These are phyloP conservation scores for Geoglossum glabrum DNA, from an alignment of 495 filamentous ascomycete species.

Conservation along the genomic window DNA sequence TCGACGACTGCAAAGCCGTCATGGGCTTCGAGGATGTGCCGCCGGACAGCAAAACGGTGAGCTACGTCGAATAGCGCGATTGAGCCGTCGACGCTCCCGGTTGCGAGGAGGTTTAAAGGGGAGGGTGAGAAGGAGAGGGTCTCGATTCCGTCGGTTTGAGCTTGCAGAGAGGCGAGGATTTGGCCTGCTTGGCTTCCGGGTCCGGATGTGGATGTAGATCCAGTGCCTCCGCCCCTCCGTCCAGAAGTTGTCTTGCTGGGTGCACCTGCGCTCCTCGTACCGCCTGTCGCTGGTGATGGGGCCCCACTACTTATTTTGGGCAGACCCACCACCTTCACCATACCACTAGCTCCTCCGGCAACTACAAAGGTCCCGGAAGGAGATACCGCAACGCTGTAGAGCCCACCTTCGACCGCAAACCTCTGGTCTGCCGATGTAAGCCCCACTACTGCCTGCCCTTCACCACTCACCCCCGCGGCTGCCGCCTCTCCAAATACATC, in stretches of 20 bases:
- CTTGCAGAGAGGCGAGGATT: slow-evolving; percentile 50
- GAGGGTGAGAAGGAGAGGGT: slow-evolving; percentile 64
- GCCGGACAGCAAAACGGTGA: slow-evolving; percentile 59
- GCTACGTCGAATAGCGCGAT: slow-evolving; percentile 77
- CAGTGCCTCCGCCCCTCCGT: slow-evolving; percentile 14
- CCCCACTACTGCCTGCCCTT: slow-evolving; percentile 52
- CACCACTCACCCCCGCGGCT: slow-evolving; percentile 48
- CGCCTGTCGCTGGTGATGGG: slow-evolving; percentile 15
- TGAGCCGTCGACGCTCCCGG: slow-evolving; percentile 75
- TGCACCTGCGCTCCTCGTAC: slow-evolving; percentile 21
- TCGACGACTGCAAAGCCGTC: slow-evolving; percentile 72
- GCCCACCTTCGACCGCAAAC: slow-evolving; percentile 76
- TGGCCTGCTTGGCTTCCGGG: slow-evolving; percentile 44
- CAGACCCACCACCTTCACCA: slow-evolving; percentile 64
- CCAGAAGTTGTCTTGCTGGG: slow-evolving; percentile 20
- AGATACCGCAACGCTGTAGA: slow-evolving; percentile 68
- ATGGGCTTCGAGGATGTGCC: slow-evolving; percentile 63
- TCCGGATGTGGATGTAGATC: neutral
- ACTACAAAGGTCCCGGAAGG: slow-evolving; percentile 61
- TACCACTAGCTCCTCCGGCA: slow-evolving; percentile 70
- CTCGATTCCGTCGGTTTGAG: slow-evolving; percentile 65
- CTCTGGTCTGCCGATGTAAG: slow-evolving; percentile 71
- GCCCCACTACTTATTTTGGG: slow-evolving; percentile 37
- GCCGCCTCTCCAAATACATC: slow-evolving; percentile 65
- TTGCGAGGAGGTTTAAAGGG: slow-evolving; percentile 58